These are phyloP conservation scores for Ganoderma leucocontextum DNA, from an alignment of 1,284 basidiomycete genomes.

Conservation along the genomic window DNA sequence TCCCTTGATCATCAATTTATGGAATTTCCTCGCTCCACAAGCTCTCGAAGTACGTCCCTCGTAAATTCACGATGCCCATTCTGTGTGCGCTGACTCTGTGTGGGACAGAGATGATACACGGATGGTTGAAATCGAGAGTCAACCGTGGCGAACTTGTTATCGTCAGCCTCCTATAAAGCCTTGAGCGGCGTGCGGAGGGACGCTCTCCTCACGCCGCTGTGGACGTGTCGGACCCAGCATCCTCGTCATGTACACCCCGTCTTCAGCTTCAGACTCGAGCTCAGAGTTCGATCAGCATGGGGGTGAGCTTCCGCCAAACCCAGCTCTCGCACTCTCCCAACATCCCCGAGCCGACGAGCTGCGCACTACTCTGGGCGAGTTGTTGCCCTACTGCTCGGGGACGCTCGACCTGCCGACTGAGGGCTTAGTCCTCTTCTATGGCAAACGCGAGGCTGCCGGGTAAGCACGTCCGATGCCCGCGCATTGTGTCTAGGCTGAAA, in stretches of 20 bases:
- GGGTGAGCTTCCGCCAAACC: background rate
- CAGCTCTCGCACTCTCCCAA: background rate
- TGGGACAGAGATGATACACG: slow-evolving; percentile 1
- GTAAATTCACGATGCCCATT: background rate
- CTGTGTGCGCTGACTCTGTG: background rate
- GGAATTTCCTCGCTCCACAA: background rate
- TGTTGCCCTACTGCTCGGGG: background rate
- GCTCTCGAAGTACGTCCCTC: background rate
- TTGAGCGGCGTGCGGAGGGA: background rate
- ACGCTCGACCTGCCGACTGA: background rate
- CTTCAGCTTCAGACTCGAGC: background rate
- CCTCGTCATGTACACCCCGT: background rate
- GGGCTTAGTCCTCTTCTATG: background rate
- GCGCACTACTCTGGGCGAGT: background rate
- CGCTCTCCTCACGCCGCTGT: background rate
- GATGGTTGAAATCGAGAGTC: background rate
- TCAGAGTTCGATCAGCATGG: background rate
- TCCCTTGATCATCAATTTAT: background rate
- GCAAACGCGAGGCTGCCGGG: background rate
- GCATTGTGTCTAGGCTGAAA: background rate
- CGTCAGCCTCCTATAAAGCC: background rate
- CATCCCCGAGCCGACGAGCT: background rate
- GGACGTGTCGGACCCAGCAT: background rate
- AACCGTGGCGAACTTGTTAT: background rate
- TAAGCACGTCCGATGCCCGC: background rate